A percentile compares a stretch with the other conserved stretches of the same genome.
Conservation (phyloP, 306 rosid species). For the Notholithocarpus densiflorus region DNA sequence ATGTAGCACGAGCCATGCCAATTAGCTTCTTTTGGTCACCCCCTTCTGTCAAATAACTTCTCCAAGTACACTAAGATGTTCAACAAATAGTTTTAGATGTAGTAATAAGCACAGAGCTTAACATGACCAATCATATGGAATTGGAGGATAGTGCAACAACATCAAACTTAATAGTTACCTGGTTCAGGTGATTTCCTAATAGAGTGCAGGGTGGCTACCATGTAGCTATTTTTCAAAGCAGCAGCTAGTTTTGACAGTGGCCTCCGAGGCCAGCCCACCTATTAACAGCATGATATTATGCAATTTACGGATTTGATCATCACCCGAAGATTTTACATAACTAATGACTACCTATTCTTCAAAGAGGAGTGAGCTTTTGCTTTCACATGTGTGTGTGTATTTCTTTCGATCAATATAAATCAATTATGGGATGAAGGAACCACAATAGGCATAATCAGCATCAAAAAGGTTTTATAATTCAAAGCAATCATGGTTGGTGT, state of each 20-base stretch:
- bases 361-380: neutral
- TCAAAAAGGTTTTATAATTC: neutral
- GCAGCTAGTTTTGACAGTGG: constrained; percentile 81
- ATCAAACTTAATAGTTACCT: constrained; percentile 53
- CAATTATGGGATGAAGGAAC: neutral
- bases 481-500: neutral
- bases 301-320: constrained; percentile 1
- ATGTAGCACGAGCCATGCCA: constrained; percentile 98
- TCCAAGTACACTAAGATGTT: constrained; percentile 94
- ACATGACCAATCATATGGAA: constrained; percentile 22
- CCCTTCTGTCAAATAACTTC: constrained; percentile 98
- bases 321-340: neutral
- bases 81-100: constrained; percentile 58
- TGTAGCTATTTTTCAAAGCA: constrained; percentile 87
- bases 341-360: neutral
- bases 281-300: constrained; percentile 20
- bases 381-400: neutral
- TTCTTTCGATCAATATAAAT: neutral
- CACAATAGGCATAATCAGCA: neutral
- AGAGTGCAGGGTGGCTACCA: constrained; percentile 86
- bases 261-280: constrained; percentile 98
- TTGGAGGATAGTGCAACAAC: constrained; percentile 20
- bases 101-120: constrained; percentile 36
- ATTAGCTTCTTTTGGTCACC: constrained; percentile 68
- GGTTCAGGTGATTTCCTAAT: constrained; percentile 63